Base-by-base conservation (phyloP, 73 alveolate genomes). In the Vitrella brassicaformis region DNA sequence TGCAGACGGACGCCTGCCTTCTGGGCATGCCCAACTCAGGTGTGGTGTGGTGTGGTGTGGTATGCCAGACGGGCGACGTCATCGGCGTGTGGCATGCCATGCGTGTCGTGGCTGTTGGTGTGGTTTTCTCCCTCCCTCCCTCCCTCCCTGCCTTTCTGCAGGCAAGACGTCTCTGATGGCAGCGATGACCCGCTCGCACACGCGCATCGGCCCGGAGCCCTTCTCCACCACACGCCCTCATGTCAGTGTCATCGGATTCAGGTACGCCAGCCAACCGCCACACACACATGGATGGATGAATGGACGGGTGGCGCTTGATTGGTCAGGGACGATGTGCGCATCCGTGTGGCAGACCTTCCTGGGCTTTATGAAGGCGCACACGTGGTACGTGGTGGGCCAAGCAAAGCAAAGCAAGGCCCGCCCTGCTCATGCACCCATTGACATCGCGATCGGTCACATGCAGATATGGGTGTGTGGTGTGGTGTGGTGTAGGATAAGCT, bases 201-300 rank as follows among this genome's bases (percentile, higher is more conserved):
- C 84, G 31, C 78, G 84, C 25, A 77, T 77, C 66, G 78, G 84
- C 0, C 84, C 84, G 0, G 84, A 77, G 56, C 77, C 47, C 67
- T 70, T 77, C 75, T 66, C 75, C 32, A 75, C 82, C 47, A 75
- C 82, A 25, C 25, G 82, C 70, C 82, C 82, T 18, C 82, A 75
- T 19, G 75, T 75, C 27, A 70, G 75, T 26, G 45, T 67, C 56
- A 31, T 75, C 45, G 27, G 68, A 30, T 75, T 74, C 73, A 27
- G 81, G 31, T n/a, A n/a, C n/a, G n/a, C n/a, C n/a, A n/a, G n/a
- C n/a, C n/a, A n/a, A n/a, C n/a, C n/a, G n/a, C n/a, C n/a, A n/a
- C n/a, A n/a, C n/a, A n/a, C n/a, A n/a, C n/a, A n/a, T n/a, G n/a
- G n/a, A n/a, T n/a, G n/a, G n/a, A n/a, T n/a, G n/a, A n/a, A n/a